Evolutionary conservation across 2,329 filamentous ascomycete species (phyloP).

Genomic region (Grosmannia serpens): DNA sequence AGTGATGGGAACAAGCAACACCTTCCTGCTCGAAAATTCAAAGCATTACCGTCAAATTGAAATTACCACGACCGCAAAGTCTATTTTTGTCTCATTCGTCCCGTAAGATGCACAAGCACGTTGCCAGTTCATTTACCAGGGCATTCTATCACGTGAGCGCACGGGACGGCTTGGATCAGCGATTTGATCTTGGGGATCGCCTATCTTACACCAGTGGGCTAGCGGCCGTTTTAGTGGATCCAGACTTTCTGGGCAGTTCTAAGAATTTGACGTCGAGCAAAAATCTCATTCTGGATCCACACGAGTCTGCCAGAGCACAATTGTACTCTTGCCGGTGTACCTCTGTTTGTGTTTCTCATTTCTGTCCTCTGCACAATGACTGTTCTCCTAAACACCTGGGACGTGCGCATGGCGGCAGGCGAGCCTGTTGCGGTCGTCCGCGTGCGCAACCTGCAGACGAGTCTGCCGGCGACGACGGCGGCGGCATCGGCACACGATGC

Average conservation of each 20-base stretch:
- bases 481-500: slow-evolving; percentile 34
- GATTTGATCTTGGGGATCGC: not conserved
- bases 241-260: not conserved
- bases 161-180: too few species aligned
- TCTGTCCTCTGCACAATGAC: not conserved
- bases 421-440: slow-evolving; percentile 42
- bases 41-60: not conserved
- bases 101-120: too few species aligned
- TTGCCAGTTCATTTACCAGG: too few species aligned
- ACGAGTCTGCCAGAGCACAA: not conserved
- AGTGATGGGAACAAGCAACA: not conserved
- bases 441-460: slow-evolving; percentile 50
- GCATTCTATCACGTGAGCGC: too few species aligned
- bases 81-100: too few species aligned
- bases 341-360: too few species aligned
- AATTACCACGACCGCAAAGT: not conserved
- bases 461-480: slow-evolving; percentile 29
- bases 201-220: not conserved
- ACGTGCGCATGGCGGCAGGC: slow-evolving; percentile 26
- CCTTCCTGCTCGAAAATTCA: not conserved
- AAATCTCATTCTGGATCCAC: not conserved
- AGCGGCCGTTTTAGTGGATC: not conserved
- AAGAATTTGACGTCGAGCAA: not conserved
- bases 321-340: not conserved
- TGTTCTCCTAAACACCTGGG: slow-evolving; percentile 14